Conservation (phyloP, 345 rosid genomes). For the Citrus sinensis region DNA sequence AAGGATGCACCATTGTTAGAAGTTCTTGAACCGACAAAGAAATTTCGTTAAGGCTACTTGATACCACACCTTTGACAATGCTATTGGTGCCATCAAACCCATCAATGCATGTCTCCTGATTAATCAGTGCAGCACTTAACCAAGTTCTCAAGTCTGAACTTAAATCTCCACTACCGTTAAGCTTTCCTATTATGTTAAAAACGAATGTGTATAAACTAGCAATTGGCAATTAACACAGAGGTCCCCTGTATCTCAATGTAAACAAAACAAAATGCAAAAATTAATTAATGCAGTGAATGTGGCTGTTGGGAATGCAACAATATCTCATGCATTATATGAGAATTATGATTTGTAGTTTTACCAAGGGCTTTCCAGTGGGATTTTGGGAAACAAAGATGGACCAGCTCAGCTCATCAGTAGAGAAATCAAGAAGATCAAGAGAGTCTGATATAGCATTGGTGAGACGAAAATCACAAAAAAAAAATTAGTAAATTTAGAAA, state of each 20-base stretch:
- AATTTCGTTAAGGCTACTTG: slow-evolving; percentile 51
- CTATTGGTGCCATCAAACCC: slow-evolving; percentile 66
- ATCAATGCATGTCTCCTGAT: slow-evolving; percentile 80
- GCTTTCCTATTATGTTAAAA: slow-evolving; percentile 38
- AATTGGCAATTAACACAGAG: background rate
- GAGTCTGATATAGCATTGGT: slow-evolving; percentile 52
- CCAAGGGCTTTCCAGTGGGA: slow-evolving; percentile 34
- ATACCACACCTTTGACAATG: slow-evolving; percentile 41
- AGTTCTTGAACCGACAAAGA: slow-evolving; percentile 42
- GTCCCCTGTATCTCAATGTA: background rate
- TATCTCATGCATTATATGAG: too few relatives aligned
- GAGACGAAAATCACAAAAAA: slow-evolving; percentile 37
- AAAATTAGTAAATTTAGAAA: slow-evolving; percentile 32
- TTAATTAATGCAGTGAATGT: background rate
- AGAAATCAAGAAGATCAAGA: slow-evolving; percentile 59
- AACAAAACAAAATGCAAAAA: background rate
- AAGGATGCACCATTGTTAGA: slow-evolving; percentile 47
- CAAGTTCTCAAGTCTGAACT: slow-evolving; percentile 70
- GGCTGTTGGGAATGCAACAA: too few relatives aligned
- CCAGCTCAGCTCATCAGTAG: slow-evolving; percentile 56
- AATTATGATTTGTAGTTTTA: too few relatives aligned
- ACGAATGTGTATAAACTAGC: background rate
- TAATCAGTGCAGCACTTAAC: slow-evolving; percentile 72
- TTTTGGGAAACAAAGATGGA: slow-evolving; percentile 47
- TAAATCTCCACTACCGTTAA: slow-evolving; percentile 62